Conservation (phyloP, 2,329 filamentous ascomycete genomes). For the Pyrenochaeta sp. region DNA sequence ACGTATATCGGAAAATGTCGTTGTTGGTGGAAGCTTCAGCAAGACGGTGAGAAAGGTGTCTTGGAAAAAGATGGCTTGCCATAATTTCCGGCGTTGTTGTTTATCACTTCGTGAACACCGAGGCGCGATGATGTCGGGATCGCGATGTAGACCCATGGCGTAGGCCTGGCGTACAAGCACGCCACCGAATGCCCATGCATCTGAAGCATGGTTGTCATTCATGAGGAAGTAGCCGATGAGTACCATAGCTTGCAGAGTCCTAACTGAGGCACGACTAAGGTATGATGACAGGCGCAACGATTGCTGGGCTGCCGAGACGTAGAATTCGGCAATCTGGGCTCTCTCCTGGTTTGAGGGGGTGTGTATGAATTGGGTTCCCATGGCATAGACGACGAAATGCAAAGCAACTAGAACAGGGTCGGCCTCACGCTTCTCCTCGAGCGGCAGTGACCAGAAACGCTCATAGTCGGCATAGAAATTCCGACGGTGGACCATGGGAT, state of each 20-base stretch:
- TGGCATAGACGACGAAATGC: conserved; percentile 77
- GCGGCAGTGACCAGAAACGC: conserved; percentile 73
- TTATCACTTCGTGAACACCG: conserved; percentile 74
- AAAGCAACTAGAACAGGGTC: conserved; percentile 76
- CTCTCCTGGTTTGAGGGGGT: conserved; percentile 64
- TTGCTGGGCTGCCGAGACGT: conserved; percentile 80
- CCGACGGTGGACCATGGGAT: conserved; percentile 79
- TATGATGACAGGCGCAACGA: conserved; percentile 78
- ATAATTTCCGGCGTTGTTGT: conserved; percentile 78
- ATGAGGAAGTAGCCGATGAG: conserved; percentile 84
- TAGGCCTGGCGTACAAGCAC: conserved; percentile 80
- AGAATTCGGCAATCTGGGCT: conserved; percentile 81
- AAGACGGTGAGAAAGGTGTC: conserved; percentile 83
- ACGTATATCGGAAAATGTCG: conserved; percentile 79
- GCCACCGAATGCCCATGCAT: conserved; percentile 83
- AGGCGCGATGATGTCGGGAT: conserved; percentile 75
- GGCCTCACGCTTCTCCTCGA: conserved; percentile 64
- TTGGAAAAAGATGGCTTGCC: conserved; percentile 82
- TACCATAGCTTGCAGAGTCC: conserved; percentile 81
- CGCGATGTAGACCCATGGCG: conserved; percentile 80
- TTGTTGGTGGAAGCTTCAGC: conserved; percentile 77
- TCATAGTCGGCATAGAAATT: conserved; percentile 81
- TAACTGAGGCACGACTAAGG: conserved; percentile 74
- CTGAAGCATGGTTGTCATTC: conserved; percentile 84
- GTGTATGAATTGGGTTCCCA: conserved; percentile 80